These are phyloP conservation scores for Zygoascus ofunaensis DNA, from an alignment of 805 yeast species.

Conservation along the genomic window DNA sequence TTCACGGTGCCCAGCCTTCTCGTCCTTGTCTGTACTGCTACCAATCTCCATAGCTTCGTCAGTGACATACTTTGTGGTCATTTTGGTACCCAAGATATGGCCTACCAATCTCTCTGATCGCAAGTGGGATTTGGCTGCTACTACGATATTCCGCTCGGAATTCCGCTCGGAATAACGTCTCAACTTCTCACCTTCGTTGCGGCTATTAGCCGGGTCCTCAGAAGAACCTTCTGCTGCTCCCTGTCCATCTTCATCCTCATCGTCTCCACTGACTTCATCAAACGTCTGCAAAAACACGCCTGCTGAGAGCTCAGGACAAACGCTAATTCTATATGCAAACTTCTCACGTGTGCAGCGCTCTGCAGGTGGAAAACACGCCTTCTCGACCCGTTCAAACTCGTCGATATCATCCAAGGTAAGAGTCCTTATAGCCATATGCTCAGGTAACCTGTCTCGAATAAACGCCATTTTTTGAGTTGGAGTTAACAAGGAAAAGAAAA, in stretches of 20 bases:
- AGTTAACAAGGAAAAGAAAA: too few species aligned
- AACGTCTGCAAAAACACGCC: conserved; percentile 78
- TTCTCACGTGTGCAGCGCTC: conserved; percentile 65
- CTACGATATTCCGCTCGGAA: conserved; percentile 19
- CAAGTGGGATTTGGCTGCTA: conserved; percentile 9
- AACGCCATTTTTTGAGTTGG: too few species aligned
- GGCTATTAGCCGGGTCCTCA: background rate
- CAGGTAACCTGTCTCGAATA: too few species aligned
- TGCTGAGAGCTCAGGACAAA: conserved; percentile 83
- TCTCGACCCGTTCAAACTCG: conserved; percentile 54
- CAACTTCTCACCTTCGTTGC: background rate
- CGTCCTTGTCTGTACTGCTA: conserved; percentile 20
- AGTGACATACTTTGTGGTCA: conserved; percentile 38
- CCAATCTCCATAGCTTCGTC: conserved; percentile 48
- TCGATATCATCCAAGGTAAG: conserved; percentile 64
- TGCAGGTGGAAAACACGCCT: conserved; percentile 53
- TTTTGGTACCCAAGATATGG: conserved; percentile 73
- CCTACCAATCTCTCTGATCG: conserved; percentile 59
- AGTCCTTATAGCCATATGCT: conserved; percentile 65
- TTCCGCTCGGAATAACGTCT: background rate
- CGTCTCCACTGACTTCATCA: conserved; percentile 27
- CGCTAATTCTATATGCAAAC: conserved; percentile 57
- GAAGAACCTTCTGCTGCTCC: conserved; percentile 24
- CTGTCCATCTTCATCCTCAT: conserved; percentile 22
- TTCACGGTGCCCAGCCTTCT: conserved; percentile 59